Percentiles rank a stretch among this genome's conserved stretches.
Conservation (phyloP, 2,329 filamentous ascomycete genomes). For the Arthroderma sp. region DNA sequence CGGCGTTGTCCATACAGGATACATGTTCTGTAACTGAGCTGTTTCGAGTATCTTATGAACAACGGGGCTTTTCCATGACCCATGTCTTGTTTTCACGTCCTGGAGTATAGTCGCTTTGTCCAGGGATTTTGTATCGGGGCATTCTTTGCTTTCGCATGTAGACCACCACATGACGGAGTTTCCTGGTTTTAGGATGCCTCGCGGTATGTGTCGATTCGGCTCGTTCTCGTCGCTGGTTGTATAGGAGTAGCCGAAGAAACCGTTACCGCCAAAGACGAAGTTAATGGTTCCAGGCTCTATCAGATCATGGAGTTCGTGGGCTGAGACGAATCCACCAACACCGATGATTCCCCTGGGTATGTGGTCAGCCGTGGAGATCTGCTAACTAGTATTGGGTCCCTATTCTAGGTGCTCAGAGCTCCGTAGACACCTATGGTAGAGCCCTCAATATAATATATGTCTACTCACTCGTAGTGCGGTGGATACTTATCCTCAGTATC, state of each 20-base stretch:
- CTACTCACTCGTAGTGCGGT: constrained; percentile 31
- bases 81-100: constrained; percentile 33
- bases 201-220: constrained; percentile 18
- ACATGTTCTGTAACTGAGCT: constrained; percentile 33
- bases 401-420: background rate
- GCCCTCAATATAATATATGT: background rate
- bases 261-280: constrained; percentile 37
- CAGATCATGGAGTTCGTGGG: constrained; percentile 17
- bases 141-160: constrained; percentile 28
- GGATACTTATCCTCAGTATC: constrained; percentile 25
- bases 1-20: constrained; percentile 40
- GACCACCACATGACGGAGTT: constrained; percentile 37
- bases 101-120: constrained; percentile 23
- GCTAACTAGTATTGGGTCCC: background rate
- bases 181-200: constrained; percentile 19
- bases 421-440: background rate
- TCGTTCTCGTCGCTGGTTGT: constrained; percentile 17
- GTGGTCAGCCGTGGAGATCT: background rate
- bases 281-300: constrained; percentile 31
- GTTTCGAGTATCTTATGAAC: constrained; percentile 32
- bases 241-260: constrained; percentile 41
- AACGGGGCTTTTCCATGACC: constrained; percentile 36
- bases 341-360: constrained; percentile 31
- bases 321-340: constrained; percentile 37
- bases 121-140: constrained; percentile 23